Evolutionary conservation across 352 stramenopile genomes (phyloP).

Genomic region (Pythium apleroticum): DNA sequence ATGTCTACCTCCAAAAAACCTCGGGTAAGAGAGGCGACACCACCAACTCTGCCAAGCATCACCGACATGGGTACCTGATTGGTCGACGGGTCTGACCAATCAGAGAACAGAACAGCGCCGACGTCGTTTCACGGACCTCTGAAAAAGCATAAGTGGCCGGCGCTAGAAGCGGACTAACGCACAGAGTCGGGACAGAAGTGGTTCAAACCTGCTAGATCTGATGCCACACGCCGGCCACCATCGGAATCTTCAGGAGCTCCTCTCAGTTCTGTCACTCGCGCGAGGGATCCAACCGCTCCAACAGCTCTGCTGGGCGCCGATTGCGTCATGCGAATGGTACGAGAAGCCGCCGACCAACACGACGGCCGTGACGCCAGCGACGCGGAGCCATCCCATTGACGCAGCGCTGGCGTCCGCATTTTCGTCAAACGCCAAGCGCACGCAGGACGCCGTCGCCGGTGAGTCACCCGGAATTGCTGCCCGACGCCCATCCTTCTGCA

Average conservation of each 20-base stretch:
- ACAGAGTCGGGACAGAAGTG: constrained; percentile 4
- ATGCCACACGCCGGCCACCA: constrained; percentile 15
- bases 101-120: constrained; percentile 10
- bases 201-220: background rate
- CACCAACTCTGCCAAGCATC: constrained; percentile 30
- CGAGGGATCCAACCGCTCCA: constrained; percentile 3
- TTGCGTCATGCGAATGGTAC: constrained; percentile 23
- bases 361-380: constrained; percentile 21
- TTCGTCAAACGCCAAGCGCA: background rate
- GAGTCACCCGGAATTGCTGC: background rate
- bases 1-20: background rate
- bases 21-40: background rate
- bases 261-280: constrained; percentile 8
- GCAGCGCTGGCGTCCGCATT: background rate
- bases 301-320: background rate
- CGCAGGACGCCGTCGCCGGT: background rate
- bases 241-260: constrained; percentile 20
- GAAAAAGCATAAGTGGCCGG: constrained; percentile 10
- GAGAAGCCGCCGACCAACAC: constrained; percentile 1
- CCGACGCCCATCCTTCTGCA: background rate
- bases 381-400: constrained; percentile 13
- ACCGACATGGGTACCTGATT: constrained; percentile 29
- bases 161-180: constrained; percentile 26
- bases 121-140: constrained; percentile 33
- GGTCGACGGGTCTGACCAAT: constrained; percentile 24